These are phyloP conservation scores for Microbotryum scabiosae DNA, from an alignment of 1,284 basidiomycete genomes.

Conservation along the genomic window DNA sequence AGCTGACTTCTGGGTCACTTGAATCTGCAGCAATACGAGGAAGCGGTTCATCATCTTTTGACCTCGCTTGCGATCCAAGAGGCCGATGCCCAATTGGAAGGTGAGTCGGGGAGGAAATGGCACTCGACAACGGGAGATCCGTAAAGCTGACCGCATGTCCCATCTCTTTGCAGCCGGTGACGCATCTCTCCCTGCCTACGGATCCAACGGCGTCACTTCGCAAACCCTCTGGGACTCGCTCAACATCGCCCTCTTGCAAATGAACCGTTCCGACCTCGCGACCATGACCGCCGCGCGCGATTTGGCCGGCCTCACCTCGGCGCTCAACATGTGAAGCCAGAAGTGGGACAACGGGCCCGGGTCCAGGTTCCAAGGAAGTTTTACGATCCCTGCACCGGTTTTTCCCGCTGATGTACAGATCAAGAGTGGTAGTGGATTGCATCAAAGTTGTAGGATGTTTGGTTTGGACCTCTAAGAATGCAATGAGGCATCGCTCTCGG, in stretches of 20 bases:
- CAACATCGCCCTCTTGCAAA: slow-evolving; percentile 25
- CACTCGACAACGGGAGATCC: background rate
- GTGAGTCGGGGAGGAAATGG: slow-evolving; percentile 26
- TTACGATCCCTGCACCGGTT: too few relatives aligned
- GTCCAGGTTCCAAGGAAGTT: too few relatives aligned
- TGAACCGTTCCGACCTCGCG: slow-evolving; percentile 25
- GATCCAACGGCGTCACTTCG: slow-evolving; percentile 59
- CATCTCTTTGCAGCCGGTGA: background rate
- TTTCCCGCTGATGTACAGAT: too few relatives aligned
- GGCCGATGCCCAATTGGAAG: slow-evolving; percentile 48
- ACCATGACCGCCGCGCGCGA: slow-evolving; percentile 12
- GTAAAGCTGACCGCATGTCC: slow-evolving; percentile 9
- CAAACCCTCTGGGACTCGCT: slow-evolving; percentile 74
- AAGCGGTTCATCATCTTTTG: slow-evolving; percentile 73
- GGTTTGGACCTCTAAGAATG: too few relatives aligned
- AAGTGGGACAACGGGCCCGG: too few relatives aligned
- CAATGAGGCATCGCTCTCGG: too few relatives aligned
- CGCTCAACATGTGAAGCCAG: too few relatives aligned
- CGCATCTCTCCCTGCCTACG: slow-evolving; percentile 43
- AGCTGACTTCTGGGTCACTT: slow-evolving; percentile 4
- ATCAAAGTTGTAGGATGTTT: too few relatives aligned
- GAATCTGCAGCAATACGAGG: slow-evolving; percentile 56
- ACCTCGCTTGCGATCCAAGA: slow-evolving; percentile 72
- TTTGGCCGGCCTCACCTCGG: slow-evolving; percentile 3
- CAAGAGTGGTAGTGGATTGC: too few relatives aligned